Percentiles rank a stretch among this genome's conserved stretches.
phyloP scores from a whole-genome alignment of 805 yeast species.

The Kazachstania psychrophila region DNA sequence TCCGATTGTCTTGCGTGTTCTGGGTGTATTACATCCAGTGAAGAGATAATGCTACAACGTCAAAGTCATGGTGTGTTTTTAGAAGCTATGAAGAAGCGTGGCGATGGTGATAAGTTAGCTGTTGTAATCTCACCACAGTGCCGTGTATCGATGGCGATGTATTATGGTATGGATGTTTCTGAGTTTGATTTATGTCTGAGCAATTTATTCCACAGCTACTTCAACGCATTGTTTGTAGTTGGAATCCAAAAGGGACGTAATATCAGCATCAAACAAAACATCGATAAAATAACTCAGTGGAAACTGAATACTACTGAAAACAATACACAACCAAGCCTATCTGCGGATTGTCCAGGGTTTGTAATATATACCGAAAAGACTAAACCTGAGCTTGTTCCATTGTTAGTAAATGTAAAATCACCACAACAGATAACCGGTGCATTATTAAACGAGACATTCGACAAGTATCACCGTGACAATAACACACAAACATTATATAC shows the following conservation, averaged over 20 bases:
- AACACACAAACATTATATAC: conserved; percentile 51
- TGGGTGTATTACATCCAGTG: conserved; percentile 97
- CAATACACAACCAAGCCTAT: conserved; percentile 41
- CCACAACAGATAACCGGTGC: conserved; percentile 92
- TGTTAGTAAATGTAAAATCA: conserved; percentile 65
- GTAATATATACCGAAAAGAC: conserved; percentile 93
- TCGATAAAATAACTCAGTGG: conserved; percentile 31
- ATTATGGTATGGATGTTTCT: conserved; percentile 44
- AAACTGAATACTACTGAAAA: conserved; percentile 4
- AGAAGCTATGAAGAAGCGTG: conserved; percentile 32
- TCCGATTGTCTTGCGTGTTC: conserved; percentile 94
- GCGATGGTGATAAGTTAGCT: conserved; percentile 41
- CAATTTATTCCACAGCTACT: conserved; percentile 41
- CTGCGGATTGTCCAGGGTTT: conserved; percentile 92
- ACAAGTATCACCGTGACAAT: neutral
- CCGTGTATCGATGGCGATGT: conserved; percentile 70
- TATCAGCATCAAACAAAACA: conserved; percentile 46
- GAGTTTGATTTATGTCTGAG: conserved; percentile 54
- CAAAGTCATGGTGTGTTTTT: conserved; percentile 80
- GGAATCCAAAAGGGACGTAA: conserved; percentile 80
- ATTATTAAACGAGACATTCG: conserved; percentile 45
- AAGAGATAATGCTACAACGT: conserved; percentile 80
- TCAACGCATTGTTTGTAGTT: conserved; percentile 66
- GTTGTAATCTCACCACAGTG: conserved; percentile 81
- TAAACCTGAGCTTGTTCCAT: conserved; percentile 72